Base-by-base conservation (phyloP, 2,329 filamentous ascomycete genomes). In the Didymella lethalis region DNA sequence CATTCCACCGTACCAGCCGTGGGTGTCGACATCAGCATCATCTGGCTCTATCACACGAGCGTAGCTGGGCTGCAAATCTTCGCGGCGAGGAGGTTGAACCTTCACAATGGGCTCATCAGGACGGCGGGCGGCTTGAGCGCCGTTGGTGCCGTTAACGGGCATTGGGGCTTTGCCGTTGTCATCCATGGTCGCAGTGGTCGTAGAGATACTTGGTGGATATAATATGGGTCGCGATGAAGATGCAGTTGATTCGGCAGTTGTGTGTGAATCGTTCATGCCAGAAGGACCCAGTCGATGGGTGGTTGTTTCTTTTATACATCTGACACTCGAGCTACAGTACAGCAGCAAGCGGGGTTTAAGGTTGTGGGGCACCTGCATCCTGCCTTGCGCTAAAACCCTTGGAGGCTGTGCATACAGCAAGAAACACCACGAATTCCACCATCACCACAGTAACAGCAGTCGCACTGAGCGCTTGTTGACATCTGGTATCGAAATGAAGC, bases 1-100 rank as follows among this genome's bases (percentile, higher is more conserved):
- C 88, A 97, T 92, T 61, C 81, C 81, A 23, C 92, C 92, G 73
- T 98, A 99, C 93, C 93, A 97, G 73, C 92, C 91, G 76, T 93
- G 88, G 49, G 86, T 85, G 64, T 86, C 86, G 31, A 86, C 86
- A 65, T 95, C 88, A 51, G 87, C 85, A 65, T 83, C 85, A 57
- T 87, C 84, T 28, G 85, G 82, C 66, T 85, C 82, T 64, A 91
- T 83, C 47, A 82, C 81, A 63, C 87, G 84, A 7, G 92, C 92
- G 77, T 95, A 95, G 73, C 86, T 91, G 57, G 88, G 88, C 80
- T 97, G 93, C 11, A 98, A 84, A 73, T 97, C 94, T 67, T 93
- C 91, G 69, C 88, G 84, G 60, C 87, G 86, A 16, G 94, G 92
- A 23, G 92, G 93, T 73, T 93, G 86, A 47, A 97, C 93, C 56